Evolutionary conservation across 306 rosid species (phyloP), one percentile per base, ranked within the genome.

Genomic region (Trifolium repens): DNA sequence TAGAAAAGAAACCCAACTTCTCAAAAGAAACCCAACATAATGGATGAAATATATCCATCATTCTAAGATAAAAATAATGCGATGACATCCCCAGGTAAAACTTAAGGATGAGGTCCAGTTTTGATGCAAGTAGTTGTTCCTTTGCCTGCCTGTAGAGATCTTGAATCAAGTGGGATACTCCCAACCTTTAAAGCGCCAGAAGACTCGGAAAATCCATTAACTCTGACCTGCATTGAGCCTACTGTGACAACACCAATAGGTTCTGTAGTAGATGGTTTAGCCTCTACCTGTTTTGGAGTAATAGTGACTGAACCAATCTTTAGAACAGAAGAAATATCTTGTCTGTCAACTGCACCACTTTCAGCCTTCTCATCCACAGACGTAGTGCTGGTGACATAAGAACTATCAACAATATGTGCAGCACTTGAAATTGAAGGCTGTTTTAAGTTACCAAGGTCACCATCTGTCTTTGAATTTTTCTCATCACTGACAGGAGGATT

Each of bases 221-320:
- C 89, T 84, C 80, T 88, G 15, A 90, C 84, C 60, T 89, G 91
- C 83, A 89, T 81, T 55, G 98, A 87, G 46, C 96, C 98, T 0
- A 89, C 94, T 27, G 89, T 93, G 47, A 89, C 80, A 85, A 89
- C 83, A 72, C 82, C 90, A 69, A 57, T 7, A 5, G 69, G 66
- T 71, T 77, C 79, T 10, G 81, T 55, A 37, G 76, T 82, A 69
- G 81, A 68, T 19, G 84, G 79, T 61, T 81, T 80, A 50, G 80
- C 19, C 52, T 83, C 94, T 54, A 67, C 80, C 54, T 50, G 83
- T 85, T 79, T 85, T 10, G 86, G 88, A 76, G 81, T 70, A 50
- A 89, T 87, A 58, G 90, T 77, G 49, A 88, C 86, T 4, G 97
- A 87, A 81, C 90, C 97, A 73, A 90, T 81, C 87, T 85, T 86